Evolutionary conservation across 805 yeast species (phyloP).

Genomic region (Candida namnaoensis): DNA sequence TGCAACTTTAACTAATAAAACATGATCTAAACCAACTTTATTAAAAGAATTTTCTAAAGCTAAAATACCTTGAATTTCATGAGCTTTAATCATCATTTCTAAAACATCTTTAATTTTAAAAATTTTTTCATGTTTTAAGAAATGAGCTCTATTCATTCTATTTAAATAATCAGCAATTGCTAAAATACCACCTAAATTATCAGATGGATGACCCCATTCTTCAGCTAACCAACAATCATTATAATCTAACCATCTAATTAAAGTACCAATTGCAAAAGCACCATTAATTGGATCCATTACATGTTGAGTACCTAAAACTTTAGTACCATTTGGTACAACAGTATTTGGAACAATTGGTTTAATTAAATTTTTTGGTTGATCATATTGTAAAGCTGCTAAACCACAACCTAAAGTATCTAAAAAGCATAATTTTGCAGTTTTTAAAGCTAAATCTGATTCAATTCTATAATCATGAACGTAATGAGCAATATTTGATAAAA

Average conservation of each 20-base stretch:
- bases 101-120: conserved; percentile 42
- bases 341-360: conserved; percentile 55
- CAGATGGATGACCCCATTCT: conserved; percentile 67
- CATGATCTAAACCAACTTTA: conserved; percentile 53
- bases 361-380: conserved; percentile 36
- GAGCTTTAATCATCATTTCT: conserved; percentile 54
- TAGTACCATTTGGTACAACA: conserved; percentile 45
- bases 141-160: conserved; percentile 31
- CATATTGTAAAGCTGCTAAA: conserved; percentile 45
- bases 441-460: conserved; percentile 36
- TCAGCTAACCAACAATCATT: conserved; percentile 63
- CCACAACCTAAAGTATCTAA: conserved; percentile 56
- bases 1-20: conserved; percentile 48
- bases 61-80: conserved; percentile 51
- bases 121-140: conserved; percentile 27
- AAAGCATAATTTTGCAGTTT: conserved; percentile 47
- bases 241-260: conserved; percentile 53
- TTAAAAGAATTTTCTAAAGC: conserved; percentile 56
- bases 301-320: conserved; percentile 41
- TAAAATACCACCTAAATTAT: conserved; percentile 49
- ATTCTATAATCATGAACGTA: conserved; percentile 39
- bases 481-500: conserved; percentile 37
- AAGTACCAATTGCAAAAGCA: conserved; percentile 48
- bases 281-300: conserved; percentile 49
- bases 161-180: conserved; percentile 51